Evolutionary conservation across 148 eudicot genomes (phyloP), one percentile per base, ranked within the genome.

Genomic region (Rhododendron henanense): DNA sequence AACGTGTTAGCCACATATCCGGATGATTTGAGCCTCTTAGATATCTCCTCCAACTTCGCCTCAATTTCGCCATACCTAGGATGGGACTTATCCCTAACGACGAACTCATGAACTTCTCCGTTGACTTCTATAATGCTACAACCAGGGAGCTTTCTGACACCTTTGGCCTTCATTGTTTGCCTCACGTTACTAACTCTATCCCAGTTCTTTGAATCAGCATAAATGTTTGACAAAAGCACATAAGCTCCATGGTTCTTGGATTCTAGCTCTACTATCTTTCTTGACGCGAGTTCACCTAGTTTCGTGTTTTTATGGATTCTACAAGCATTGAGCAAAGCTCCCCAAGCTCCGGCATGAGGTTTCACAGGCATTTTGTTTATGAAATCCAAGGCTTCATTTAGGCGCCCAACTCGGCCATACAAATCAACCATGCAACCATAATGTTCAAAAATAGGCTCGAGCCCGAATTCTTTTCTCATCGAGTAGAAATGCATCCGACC

Each of bases 271-370:
- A 82, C 74, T 82, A 55, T 35, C 74, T 82, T 59, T 57, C 47
- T 57, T 37, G 85, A 83, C 18, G 78, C 78, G 10, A 69, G 78
- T 83, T 83, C 78, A 69, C 78, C 85, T 21, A 83, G 25, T 69
- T 83, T 55, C 31, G 33, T 83, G 37, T 83, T 69, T 11, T 83
- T 83, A 21, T 83, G 74, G 59, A 83, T 83, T 69, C 48, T 69
- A 83, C 78, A 67, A 31, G 85, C 85, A 83, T 69, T 83, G 74
- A 83, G 78, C 78, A 83, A 83, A 83, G 85, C 85, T 16, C 71
- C 61, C 61, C 65, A 51, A 82, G 55, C 48, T 4, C 55, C 84
- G 61, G 83, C 63, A 25, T 48, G 85, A 83, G 85, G 85, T 79
- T 41, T 69, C 78, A 83, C 44, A 3, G 78, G 85, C 85, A 83